Evolutionary conservation across 73 alveolate species (phyloP).

Genomic region (Paramecium biaurelia): DNA sequence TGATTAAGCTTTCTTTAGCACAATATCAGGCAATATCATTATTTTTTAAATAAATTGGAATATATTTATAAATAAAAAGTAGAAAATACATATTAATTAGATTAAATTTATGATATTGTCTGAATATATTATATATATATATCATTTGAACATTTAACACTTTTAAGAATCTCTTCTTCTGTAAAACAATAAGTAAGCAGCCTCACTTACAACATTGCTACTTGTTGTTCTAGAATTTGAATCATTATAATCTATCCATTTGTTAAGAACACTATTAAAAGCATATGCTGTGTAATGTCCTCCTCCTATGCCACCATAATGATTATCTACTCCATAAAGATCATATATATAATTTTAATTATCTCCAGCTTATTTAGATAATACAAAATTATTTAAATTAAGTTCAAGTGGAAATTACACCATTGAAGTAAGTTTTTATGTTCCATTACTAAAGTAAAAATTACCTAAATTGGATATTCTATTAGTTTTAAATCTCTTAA

Average conservation of each 20-base stretch:
- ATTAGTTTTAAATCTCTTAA: slow-evolving; percentile 85
- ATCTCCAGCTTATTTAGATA: slow-evolving; percentile 57
- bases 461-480: slow-evolving; percentile 54
- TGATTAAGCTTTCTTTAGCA: slow-evolving; percentile 78
- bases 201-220: slow-evolving; percentile 65
- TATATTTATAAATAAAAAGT: background rate
- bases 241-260: slow-evolving; percentile 82
- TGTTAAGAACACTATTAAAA: slow-evolving; percentile 58
- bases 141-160: slow-evolving; percentile 17
- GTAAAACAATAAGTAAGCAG: slow-evolving; percentile 85
- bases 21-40: slow-evolving; percentile 47
- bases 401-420: slow-evolving; percentile 77
- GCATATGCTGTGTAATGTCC: slow-evolving; percentile 97
- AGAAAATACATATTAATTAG: background rate
- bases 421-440: slow-evolving; percentile 63
- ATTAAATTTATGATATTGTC: background rate
- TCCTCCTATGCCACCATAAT: slow-evolving; percentile 90
- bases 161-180: slow-evolving; percentile 74
- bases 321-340: slow-evolving; percentile 87
- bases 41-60: background rate
- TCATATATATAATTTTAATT: slow-evolving; percentile 70
- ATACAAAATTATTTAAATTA: slow-evolving; percentile 65
- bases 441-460: slow-evolving; percentile 24
- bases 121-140: background rate
- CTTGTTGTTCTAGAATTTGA: slow-evolving; percentile 60